Percentiles rank a stretch among this genome's conserved stretches.
Evolutionary conservation across 176 grass and related monocot species (phyloP).

Genomic region (Tuctoria greenei): DNA sequence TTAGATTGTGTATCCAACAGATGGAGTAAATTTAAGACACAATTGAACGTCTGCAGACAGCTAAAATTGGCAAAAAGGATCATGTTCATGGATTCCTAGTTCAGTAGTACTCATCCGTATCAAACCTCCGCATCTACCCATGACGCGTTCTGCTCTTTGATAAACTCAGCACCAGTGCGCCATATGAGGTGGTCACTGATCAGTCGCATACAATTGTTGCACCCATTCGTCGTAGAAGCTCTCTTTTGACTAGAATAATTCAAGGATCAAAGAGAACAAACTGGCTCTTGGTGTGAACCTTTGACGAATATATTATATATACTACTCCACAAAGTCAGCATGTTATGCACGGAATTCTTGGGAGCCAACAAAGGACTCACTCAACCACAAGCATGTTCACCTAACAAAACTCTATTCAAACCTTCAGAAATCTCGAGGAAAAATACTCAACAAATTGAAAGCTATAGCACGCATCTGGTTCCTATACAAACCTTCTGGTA

Average conservation of each 20-base stretch:
- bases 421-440: not conserved
- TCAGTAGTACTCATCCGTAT: no score
- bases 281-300: slow-evolving; percentile 5
- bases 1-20: no score
- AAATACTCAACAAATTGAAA: not conserved
- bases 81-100: no score
- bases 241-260: not conserved
- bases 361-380: not conserved
- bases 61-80: no score
- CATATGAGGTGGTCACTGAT: no score
- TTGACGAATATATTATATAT: not conserved
- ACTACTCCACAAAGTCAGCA: not conserved
- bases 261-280: not conserved
- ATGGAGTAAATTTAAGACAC: no score
- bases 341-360: not conserved
- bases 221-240: not conserved
- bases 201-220: not conserved
- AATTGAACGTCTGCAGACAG: no score
- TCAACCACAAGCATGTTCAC: not conserved
- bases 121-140: no score
- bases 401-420: not conserved
- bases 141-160: no score
- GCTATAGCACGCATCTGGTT: not conserved
- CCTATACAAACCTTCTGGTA: not conserved
- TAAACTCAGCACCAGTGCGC: no score